Conservation (phyloP, 176 grass and related monocot species). For the Phoenix roebelenii region DNA sequence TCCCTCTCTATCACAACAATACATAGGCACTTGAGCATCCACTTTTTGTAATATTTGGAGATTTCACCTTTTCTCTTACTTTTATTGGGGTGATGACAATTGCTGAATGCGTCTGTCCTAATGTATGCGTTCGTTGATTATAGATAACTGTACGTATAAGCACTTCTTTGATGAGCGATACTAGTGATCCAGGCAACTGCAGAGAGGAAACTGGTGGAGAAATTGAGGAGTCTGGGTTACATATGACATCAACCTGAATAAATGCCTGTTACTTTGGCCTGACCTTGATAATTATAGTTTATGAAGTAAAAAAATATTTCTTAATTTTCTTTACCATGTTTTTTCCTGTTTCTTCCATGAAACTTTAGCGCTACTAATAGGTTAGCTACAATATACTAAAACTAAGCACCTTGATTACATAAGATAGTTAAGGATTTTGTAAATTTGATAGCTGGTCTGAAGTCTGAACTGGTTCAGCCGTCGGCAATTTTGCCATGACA, state of each 20-base stretch:
- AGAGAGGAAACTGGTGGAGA: conserved; percentile 70
- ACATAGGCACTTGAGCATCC: background rate
- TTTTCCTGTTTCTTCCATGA: no score
- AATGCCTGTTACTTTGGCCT: background rate
- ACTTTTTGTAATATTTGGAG: background rate
- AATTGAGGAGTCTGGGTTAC: conserved; percentile 65
- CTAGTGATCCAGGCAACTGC: conserved; percentile 46
- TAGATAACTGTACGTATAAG: background rate
- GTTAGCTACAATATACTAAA: no score
- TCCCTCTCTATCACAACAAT: background rate
- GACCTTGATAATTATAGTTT: background rate
- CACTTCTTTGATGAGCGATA: conserved; percentile 1
- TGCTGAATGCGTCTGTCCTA: background rate
- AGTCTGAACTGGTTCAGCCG: no score
- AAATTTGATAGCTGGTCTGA: no score
- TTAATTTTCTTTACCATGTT: no score
- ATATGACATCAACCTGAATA: conserved; percentile 17
- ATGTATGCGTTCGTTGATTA: background rate
- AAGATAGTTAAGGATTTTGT: no score
- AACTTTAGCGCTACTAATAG: no score
- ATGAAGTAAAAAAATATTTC: no score
- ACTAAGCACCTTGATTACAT: no score
- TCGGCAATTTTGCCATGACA: no score
- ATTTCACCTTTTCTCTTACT: background rate
- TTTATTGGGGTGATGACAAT: background rate